These are phyloP conservation scores for Diplogelasinospora grovesii DNA, from an alignment of 495 filamentous ascomycete species.

Conservation along the genomic window DNA sequence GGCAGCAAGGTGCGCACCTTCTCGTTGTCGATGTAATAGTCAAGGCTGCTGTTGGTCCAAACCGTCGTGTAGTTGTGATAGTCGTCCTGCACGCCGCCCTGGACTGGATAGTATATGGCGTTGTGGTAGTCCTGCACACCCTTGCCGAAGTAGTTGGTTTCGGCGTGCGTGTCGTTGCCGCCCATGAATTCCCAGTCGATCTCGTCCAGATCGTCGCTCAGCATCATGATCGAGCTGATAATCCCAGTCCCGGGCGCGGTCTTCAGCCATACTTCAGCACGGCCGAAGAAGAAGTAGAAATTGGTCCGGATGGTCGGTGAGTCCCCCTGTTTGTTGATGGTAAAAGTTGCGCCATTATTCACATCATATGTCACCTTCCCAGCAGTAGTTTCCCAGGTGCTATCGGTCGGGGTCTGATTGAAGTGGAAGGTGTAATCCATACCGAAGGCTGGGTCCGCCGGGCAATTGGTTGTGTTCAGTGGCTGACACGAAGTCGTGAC, in stretches of 20 bases:
- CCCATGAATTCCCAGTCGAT: constrained; percentile 88
- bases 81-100: constrained; percentile 30
- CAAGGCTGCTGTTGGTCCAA: constrained; percentile 67
- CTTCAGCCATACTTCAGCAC: constrained; percentile 64
- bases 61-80: constrained; percentile 81
- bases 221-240: constrained; percentile 74
- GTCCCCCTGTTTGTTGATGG: constrained; percentile 61
- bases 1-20: constrained; percentile 62
- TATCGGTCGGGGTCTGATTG: constrained; percentile 53
- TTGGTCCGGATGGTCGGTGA: constrained; percentile 67
- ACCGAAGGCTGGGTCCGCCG: constrained; percentile 57
- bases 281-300: constrained; percentile 75
- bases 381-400: constrained; percentile 57
- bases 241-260: constrained; percentile 67
- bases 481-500: constrained; percentile 64
- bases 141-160: constrained; percentile 87
- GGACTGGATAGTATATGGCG: constrained; percentile 48
- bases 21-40: constrained; percentile 66
- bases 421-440: constrained; percentile 52
- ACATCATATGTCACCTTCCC: constrained; percentile 47
- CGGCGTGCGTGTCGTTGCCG: constrained; percentile 51
- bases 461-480: constrained; percentile 54
- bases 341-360: constrained; percentile 58
- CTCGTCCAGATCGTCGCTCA: constrained; percentile 82
- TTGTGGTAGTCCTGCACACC: constrained; percentile 51